Base-by-base conservation (phyloP, 2,329 filamentous ascomycete species). In the Sclerotinia sclerotiorum region DNA sequence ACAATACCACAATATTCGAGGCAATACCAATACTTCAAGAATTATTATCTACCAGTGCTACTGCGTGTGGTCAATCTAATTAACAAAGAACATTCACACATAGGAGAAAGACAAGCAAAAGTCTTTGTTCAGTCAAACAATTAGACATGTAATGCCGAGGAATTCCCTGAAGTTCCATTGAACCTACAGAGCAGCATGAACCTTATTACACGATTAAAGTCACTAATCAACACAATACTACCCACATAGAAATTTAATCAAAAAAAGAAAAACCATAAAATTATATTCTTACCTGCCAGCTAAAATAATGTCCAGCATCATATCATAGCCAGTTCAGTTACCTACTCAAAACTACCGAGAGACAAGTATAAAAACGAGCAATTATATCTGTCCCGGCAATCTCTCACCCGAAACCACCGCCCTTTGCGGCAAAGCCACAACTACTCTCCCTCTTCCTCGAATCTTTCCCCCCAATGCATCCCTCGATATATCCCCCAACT, bases 141-240 rank as follows among this genome's bases (percentile, higher is more conserved):
- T 4, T 17, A 21, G 15, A 32, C 32, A 54, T 2, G 11, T 5
- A 29, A 10, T 21, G 6, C 4, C 29, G 3, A 27, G 11, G 10
- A 55, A n/a, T 2, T 6, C 8, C 21, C 6, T 32, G 19, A 7
- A 5, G 19, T 5, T 21, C n/a, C 5, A 35, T 11, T 39, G 35
- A 39, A 1, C 7, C 11, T 39, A 39, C 35, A 11, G 1, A 11
- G 10, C 10, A 39, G 35, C 10, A 39, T 39, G 24, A 0, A 13
- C 2, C 0, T 11, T 1, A 46, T 13, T 1, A 48, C 10, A 2
- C 5, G 2, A 1, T 57, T 39, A 6, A 1, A 32, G 6, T 24
- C 27, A 61, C 51, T 57, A 15, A 15, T 15, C 21, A 39, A 0
- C 17, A 57, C n/a, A 21, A 21, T 17, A 15, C 2, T 24, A 17